Conservation (phyloP, 2,329 filamentous ascomycete genomes). For the Clonostachys rhizophaga region DNA sequence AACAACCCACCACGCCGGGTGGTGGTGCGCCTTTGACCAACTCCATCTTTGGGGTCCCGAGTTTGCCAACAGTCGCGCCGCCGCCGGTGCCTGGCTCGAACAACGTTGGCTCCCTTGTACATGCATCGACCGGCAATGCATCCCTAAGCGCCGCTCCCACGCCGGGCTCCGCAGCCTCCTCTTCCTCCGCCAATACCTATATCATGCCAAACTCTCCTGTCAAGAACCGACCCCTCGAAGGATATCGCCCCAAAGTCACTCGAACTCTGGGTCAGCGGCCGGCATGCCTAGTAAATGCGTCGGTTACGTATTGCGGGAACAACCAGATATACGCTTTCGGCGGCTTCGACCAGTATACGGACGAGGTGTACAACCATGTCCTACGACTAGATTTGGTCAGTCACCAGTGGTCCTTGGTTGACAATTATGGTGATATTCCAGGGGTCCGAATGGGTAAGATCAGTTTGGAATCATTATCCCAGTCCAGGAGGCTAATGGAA, state of each 20-base stretch:
- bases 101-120: not conserved
- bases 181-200: conserved; percentile 69
- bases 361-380: conserved; percentile 98
- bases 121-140: not conserved
- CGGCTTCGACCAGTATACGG: conserved; percentile 97
- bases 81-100: not conserved
- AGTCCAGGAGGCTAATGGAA: not conserved
- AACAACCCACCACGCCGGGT: conserved; percentile 2
- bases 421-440: conserved; percentile 98
- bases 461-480: not conserved
- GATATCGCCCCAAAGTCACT: conserved; percentile 80
- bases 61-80: conserved; percentile 9
- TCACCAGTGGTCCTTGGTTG: conserved; percentile 90
- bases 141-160: not conserved
- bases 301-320: conserved; percentile 96
- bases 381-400: conserved; percentile 81
- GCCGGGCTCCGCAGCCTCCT: conserved; percentile 19
- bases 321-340: conserved; percentile 98
- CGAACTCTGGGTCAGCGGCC: conserved; percentile 76
- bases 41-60: conserved; percentile 7
- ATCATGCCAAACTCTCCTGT: conserved; percentile 85
- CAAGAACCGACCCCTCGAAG: conserved; percentile 63
- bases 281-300: conserved; percentile 94
- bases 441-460: conserved; percentile 88
- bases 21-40: not conserved